Evolutionary conservation across 2,329 filamentous ascomycete genomes (phyloP).

Genomic region (Amauroascus verrucosus): DNA sequence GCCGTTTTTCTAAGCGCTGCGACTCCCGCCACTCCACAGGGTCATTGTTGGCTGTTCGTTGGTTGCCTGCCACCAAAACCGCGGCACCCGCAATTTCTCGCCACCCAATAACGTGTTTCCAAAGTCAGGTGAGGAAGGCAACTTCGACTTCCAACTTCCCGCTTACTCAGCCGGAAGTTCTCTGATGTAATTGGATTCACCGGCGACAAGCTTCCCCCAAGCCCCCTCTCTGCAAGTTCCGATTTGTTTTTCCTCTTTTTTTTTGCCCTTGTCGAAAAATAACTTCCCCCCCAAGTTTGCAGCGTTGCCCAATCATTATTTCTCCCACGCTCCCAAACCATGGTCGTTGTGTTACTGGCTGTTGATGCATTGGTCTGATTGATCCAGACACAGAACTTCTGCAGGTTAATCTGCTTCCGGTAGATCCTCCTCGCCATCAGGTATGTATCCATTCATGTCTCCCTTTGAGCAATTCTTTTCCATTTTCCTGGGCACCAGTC

Average conservation of each 20-base stretch:
- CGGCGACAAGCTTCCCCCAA: too few species aligned
- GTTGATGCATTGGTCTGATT: background rate
- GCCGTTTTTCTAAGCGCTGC: conserved; percentile 1
- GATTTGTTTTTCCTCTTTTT: background rate
- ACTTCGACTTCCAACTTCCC: background rate
- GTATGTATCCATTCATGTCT: conserved; percentile 3
- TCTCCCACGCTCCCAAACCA: background rate
- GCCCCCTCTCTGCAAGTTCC: background rate
- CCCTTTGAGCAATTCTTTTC: background rate
- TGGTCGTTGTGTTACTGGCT: background rate
- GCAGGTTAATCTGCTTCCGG: conserved; percentile 6
- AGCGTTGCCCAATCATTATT: background rate
- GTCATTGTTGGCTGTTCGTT: background rate
- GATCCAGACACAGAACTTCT: conserved; percentile 2
- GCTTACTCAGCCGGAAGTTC: conserved; percentile 2
- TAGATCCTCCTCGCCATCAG: background rate
- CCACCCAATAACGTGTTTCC: conserved; percentile 4
- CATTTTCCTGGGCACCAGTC: conserved; percentile 8
- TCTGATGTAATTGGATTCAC: conserved; percentile 1
- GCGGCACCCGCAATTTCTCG: background rate
- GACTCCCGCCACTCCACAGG: background rate
- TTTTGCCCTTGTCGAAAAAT: background rate
- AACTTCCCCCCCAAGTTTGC: background rate
- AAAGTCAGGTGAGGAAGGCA: background rate
- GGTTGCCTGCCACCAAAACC: background rate